Percentiles rank a stretch among this genome's conserved stretches.
phyloP scores from a whole-genome alignment of 2,329 filamentous ascomycete genomes.

The Gliomastix tumulicola region DNA sequence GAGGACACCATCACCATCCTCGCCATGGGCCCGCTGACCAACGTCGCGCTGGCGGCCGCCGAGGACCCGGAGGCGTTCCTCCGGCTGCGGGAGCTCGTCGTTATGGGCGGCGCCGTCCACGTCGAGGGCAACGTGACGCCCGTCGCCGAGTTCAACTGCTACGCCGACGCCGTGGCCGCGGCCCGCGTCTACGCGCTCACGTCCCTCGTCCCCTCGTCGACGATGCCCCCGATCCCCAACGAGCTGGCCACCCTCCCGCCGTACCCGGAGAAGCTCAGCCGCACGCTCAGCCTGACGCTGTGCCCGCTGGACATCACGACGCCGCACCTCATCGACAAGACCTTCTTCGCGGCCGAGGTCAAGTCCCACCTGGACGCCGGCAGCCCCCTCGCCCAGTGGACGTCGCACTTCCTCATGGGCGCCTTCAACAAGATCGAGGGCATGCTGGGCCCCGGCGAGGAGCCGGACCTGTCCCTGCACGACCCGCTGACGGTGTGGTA shows the following conservation, averaged over 20 bases:
- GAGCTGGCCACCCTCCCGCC: constrained; percentile 42
- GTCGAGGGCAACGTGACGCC: constrained; percentile 78
- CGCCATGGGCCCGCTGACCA: constrained; percentile 87
- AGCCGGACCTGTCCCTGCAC: constrained; percentile 61
- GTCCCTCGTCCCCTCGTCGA: constrained; percentile 65
- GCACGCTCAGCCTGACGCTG: constrained; percentile 57
- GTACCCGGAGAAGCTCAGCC: constrained; percentile 60
- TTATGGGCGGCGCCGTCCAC: constrained; percentile 88
- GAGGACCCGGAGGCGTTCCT: constrained; percentile 87
- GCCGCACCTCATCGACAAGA: constrained; percentile 56
- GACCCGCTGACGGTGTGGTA: constrained; percentile 79
- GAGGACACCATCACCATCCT: constrained; percentile 83
- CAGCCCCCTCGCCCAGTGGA: constrained; percentile 70
- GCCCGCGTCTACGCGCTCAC: constrained; percentile 74
- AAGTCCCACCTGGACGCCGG: constrained; percentile 49
- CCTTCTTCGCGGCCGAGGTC: constrained; percentile 51
- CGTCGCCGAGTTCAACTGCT: constrained; percentile 90
- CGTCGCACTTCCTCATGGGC: constrained; percentile 62
- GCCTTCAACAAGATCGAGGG: constrained; percentile 62
- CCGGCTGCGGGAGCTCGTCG: constrained; percentile 79
- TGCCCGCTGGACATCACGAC: constrained; percentile 76
- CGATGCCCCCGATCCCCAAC: constrained; percentile 64
- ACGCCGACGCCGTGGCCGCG: constrained; percentile 75
- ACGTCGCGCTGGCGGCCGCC: constrained; percentile 80
- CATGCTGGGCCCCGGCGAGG: constrained; percentile 49